Evolutionary conservation across 257 asterid species (phyloP), one percentile per base, ranked within the genome.

Genomic region (Fraxinus anomala): DNA sequence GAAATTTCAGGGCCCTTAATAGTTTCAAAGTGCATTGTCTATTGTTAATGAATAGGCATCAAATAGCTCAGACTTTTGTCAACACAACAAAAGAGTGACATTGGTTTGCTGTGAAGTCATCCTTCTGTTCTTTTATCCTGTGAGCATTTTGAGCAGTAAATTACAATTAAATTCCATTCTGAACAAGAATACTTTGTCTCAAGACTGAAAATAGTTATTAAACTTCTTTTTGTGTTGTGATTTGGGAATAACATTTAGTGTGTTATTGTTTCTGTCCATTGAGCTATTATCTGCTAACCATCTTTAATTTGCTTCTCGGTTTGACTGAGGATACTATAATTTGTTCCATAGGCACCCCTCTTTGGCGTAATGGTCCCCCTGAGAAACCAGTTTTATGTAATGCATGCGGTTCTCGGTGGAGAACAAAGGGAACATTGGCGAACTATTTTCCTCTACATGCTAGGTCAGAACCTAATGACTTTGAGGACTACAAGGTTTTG

Each of bases 401-500:
- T 89, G 99, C 99, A 30, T 96, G 99, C 89, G 99, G 99, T 72
- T 96, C 99, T 40, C 82, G 99, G 69, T 96, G 99, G 99, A 88
- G 99, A 85, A 96, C 99, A n/a, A 96, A 96, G 87, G 99, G 99
- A 26, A 89, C 97, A 42, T 86, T 96, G 69, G 92, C 83, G 34
- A 96, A 96, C 87, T 96, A 96, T 79, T 91, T 97, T 40, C 99
- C 99, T 77, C 89, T 96, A 69, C 98, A 93, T 81, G 91, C 97
- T 37, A 89, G 99, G 81, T 88, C 94, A 5, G 99, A 93, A 67
- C 88, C 90, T 28, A 97, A 89, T 40, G 97, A 94, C 34, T 73
- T 88, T 51, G 97, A 88, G 83, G 96, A 90, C 75, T 83, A 81
- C 74, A 89, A 92, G 79, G 81, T 76, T 65, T 80, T 94, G 34